Evolutionary conservation across 1,284 basidiomycete genomes (phyloP).

Genomic region (Hymenochaete sp.): DNA sequence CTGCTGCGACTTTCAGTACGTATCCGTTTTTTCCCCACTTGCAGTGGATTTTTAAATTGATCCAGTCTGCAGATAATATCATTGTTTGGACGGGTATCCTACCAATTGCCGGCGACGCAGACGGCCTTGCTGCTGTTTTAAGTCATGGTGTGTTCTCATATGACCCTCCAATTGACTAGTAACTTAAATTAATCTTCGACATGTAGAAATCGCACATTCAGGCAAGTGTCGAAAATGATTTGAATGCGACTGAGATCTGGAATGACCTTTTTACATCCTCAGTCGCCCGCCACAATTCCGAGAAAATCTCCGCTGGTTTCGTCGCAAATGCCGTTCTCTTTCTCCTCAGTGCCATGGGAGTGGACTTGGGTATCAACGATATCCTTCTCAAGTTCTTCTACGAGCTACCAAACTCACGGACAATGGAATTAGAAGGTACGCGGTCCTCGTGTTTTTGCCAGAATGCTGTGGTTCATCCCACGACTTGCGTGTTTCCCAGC

Average conservation of each 20-base stretch:
- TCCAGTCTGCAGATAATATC: constrained; percentile 46
- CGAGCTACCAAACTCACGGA: constrained; percentile 78
- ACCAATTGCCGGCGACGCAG: constrained; percentile 69
- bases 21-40: constrained; percentile 1
- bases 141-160: constrained; percentile 58
- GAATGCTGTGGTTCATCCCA: constrained; percentile 1
- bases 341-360: constrained; percentile 42
- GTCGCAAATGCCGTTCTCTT: constrained; percentile 43
- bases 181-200: constrained; percentile 1
- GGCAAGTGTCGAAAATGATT: constrained; percentile 31
- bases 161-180: background rate
- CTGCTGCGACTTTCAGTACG: constrained; percentile 69
- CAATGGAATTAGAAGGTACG: constrained; percentile 72
- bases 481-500: constrained; percentile 34
- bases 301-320: constrained; percentile 54
- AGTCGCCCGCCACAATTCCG: constrained; percentile 74
- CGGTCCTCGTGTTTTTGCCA: background rate
- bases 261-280: constrained; percentile 2
- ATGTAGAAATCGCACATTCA: constrained; percentile 78
- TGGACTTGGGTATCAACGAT: constrained; percentile 44
- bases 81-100: constrained; percentile 89
- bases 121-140: constrained; percentile 80
- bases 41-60: constrained; percentile 4
- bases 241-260: background rate
- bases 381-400: constrained; percentile 49